Conservation (phyloP, 106 monocot genomes). For the Dendrobium chrysotoxum region DNA sequence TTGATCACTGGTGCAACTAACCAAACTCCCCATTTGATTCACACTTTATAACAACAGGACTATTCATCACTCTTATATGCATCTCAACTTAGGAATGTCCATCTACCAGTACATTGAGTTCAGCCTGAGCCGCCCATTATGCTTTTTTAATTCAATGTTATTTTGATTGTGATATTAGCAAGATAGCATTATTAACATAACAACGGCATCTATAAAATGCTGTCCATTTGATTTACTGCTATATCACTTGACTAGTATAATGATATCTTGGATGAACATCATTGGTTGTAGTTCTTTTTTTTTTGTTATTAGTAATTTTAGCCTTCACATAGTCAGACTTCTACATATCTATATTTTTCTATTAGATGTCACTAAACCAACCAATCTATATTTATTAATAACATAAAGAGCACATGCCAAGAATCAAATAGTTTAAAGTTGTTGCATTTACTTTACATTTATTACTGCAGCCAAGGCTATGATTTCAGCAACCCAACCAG, state of each 20-base stretch:
- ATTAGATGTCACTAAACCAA: neutral
- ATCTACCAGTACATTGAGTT: neutral
- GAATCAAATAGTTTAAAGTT: neutral
- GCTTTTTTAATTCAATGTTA: neutral
- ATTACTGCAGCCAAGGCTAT: neutral
- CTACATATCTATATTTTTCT: neutral
- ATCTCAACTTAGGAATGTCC: neutral
- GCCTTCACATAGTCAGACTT: neutral
- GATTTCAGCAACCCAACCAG: neutral
- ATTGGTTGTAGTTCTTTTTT: neutral
- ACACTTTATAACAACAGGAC: neutral
- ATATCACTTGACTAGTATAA: neutral
- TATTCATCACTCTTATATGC: neutral
- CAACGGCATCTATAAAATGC: neutral
- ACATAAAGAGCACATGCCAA: neutral
- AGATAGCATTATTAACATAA: neutral
- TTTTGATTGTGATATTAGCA: neutral
- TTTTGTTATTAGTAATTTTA: neutral
- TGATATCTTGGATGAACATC: neutral
- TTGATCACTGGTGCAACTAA: neutral
- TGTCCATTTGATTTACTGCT: neutral
- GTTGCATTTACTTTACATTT: too few relatives aligned
- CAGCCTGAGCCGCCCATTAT: neutral
- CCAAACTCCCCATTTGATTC: neutral
- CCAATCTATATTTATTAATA: neutral